phyloP scores from a whole-genome alignment of 805 yeast genomes.

The Ogataea paradorogensis region DNA sequence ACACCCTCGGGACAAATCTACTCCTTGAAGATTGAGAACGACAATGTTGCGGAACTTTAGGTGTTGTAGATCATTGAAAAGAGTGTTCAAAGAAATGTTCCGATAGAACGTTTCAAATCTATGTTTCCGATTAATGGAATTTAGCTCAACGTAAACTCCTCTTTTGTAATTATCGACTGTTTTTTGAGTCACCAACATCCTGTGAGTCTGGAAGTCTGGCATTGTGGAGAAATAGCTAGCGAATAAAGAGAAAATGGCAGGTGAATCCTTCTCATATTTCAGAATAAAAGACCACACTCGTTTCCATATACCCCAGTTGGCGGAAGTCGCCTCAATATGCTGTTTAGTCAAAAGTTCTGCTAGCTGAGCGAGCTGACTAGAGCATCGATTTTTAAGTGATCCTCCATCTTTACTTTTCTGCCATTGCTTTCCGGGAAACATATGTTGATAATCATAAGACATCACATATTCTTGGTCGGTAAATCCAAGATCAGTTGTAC shows the following conservation, averaged over 20 bases:
- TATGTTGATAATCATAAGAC: neutral
- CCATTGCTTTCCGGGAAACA: neutral
- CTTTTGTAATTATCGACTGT: slow-evolving; percentile 22
- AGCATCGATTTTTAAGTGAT: slow-evolving; percentile 26
- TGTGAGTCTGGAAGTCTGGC: slow-evolving; percentile 20
- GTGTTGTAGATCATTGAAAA: slow-evolving; percentile 14
- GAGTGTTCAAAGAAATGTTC: slow-evolving; percentile 21
- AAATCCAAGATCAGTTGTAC: slow-evolving; percentile 1
- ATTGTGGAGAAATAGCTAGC: slow-evolving; percentile 22
- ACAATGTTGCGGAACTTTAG: slow-evolving; percentile 13
- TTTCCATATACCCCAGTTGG: slow-evolving; percentile 29
- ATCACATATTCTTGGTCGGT: neutral
- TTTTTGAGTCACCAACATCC: slow-evolving; percentile 13
- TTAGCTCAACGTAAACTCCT: slow-evolving; percentile 13
- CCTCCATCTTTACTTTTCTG: neutral
- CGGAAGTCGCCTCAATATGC: slow-evolving; percentile 26
- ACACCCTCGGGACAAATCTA: slow-evolving; percentile 8
- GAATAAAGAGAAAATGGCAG: slow-evolving; percentile 29
- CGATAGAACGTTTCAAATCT: slow-evolving; percentile 35
- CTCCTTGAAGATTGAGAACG: slow-evolving; percentile 19
- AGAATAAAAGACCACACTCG: slow-evolving; percentile 33
- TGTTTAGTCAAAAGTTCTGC: slow-evolving; percentile 18
- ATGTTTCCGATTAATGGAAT: slow-evolving; percentile 25
- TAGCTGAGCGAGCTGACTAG: slow-evolving; percentile 27
- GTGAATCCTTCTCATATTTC: slow-evolving; percentile 31